phyloP scores from a whole-genome alignment of 129 eudicot species.

The Pseudognaphalium luteoalbum region DNA sequence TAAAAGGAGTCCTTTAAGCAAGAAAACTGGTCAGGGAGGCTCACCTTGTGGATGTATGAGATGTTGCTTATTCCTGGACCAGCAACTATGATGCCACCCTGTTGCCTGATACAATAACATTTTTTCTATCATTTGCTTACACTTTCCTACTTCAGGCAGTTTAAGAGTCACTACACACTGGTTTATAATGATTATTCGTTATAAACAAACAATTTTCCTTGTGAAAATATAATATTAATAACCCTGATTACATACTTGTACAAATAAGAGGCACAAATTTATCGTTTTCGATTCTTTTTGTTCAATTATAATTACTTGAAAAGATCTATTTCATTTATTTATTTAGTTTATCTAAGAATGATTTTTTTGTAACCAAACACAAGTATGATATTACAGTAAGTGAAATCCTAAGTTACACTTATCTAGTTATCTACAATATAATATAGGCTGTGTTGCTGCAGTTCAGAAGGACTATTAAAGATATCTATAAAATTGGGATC shows the following conservation, averaged over 20 bases:
- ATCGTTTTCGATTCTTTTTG: background rate
- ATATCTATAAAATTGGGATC: no score
- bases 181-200: background rate
- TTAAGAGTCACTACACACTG: background rate
- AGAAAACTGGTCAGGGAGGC: background rate
- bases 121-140: background rate
- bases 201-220: background rate
- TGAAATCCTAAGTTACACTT: background rate
- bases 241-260: background rate
- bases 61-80: conserved; percentile 96
- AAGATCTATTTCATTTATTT: background rate
- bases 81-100: conserved; percentile 92
- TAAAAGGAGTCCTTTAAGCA: background rate
- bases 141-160: background rate
- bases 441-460: background rate
- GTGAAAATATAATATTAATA: no score
- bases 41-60: conserved; percentile 88
- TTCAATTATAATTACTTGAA: background rate
- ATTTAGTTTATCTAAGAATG: background rate
- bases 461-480: background rate
- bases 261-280: background rate
- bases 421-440: background rate
- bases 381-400: background rate
- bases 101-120: conserved; percentile 66
- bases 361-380: background rate